Evolutionary conservation across 2,329 filamentous ascomycete genomes (phyloP), one percentile per base, ranked within the genome.

Genomic region (Cercospora zeae-maydis): DNA sequence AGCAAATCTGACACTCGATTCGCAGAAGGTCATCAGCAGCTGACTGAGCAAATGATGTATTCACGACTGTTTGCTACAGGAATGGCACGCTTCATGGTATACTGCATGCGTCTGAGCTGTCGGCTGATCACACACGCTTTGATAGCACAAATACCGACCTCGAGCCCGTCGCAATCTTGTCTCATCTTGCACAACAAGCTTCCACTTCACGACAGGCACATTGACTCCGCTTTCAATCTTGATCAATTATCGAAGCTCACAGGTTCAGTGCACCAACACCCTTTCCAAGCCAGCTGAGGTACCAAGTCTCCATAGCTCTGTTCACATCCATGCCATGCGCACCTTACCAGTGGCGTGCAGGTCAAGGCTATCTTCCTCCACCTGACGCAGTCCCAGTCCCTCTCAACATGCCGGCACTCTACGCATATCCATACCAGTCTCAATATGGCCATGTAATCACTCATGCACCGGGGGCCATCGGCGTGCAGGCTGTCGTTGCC

Each of bases 261-360:
- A 33, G 34, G 39, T 45, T 45, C 54, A 31, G 9, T 45, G 47
- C 36, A 45, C 21, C 24, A 58, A 11, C 36, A 58, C 13, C 31
- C n/a, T 16, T 19, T 30, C 47, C 33, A 9, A 37, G 19, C 2
- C 55, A 21, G 14, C 24, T 30, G 11, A 30, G 39, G 19, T 36
- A 51, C 31, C 59, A 52, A 45, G 14, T 16, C 21, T 47, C 37
- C 31, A 24, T 39, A 30, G 37, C 33, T 24, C 37, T 16, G 7
- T 34, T 51, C 42, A 52, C 51, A 33, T 59, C 59, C 45, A 68
- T 69, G 69, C 66, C 60, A 54, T 68, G 67, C 63, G 62, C 68
- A n/a, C 68, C 69, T 19, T 71, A 68, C 62, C 65, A 64, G 49
- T 72, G 70, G 70, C 68, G 66, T 60, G 67, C 65, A 54, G 59